Base-by-base conservation (phyloP, 495 filamentous ascomycete genomes). In the Opeltia flavorubescens region DNA sequence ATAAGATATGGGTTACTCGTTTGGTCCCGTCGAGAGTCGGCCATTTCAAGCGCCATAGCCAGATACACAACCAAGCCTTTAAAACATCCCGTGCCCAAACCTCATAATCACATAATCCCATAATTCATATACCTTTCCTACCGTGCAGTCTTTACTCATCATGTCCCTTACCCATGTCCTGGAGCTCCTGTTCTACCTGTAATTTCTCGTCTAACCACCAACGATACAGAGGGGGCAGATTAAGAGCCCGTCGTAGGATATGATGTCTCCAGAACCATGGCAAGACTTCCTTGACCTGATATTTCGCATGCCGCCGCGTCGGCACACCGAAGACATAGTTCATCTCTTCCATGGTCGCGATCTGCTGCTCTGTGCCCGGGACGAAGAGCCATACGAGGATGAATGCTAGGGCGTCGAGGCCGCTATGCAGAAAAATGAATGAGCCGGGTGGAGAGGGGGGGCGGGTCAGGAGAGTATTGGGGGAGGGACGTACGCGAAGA, bases 241-340 rank as follows among this genome's bases (percentile, higher is more conserved):
- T 7, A 18, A 3, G 11, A 1, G 5, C 27, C 15, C 25, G 34
- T 2, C 38, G 36, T 24, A 5, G 50, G n/a, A 55, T 39, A 29
- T 52, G 50, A 5, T 45, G 39, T 11, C 44, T 2, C 7, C 54
- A 41, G 12, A 53, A 39, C 61, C 61, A 64, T 7, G 59, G 55
- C 8, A 56, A 36, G 15, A 59, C 55, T 25, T 55, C 33, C 7
- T 33, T 46, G 25, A 54, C 29, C 51, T 68, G 65, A 46, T 65
- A 66, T n/a, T 50, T 49, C 42, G 62, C 51, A 49, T 65, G 61
- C n/a, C 44, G 51, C 11, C 39, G 48, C 5, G 60, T 65, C 8
- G 62, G 52, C 12, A 68, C 64, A 5, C 54, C 61, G 41, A 56
- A 56, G 18, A 56, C 52, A 33, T 56, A 56, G 25, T 53, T 56